Evolutionary conservation across 2,329 filamentous ascomycete genomes (phyloP), one percentile per base, ranked within the genome.

Genomic region (Diplodia seriata): DNA sequence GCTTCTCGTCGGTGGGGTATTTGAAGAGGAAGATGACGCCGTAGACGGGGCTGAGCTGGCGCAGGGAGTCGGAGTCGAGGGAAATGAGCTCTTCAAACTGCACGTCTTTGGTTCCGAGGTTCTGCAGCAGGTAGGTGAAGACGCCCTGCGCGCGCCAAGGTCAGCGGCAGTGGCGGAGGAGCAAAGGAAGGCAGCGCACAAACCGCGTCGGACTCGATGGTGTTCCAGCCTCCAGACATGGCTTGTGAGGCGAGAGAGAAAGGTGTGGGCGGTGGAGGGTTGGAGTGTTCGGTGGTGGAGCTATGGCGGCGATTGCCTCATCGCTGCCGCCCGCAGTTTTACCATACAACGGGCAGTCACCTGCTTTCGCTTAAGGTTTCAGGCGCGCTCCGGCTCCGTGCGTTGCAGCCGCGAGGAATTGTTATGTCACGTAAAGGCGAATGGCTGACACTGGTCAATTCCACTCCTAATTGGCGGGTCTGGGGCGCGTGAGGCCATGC

Each of bases 1-100:
- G 82, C 84, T 90, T 73, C 80, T 86, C 84, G 76, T 91, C 89
- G 70, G 89, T 93, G 62, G 88, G 92, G 81, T 92, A 99, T 83
- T 97, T 98, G 89, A 99, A 99, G 79, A 99, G 92, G 81, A 99
- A 99, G 76, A 99, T 97, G 73, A 99, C 93, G 75, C 95, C 95
- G 82, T 97, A 96, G 65, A 97, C 85, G 20, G 92, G 91, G 73
- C 90, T 89, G 70, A 38, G 86, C 71, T 89, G 83, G 53, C 87
- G 85, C 14, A 96, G 86, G 68, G 87, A 86, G 64, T 92, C 88
- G 7, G 92, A 84, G 73, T 98, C 94, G 71, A 99, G 89, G 1
- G 92, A 91, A 68, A 97, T 88, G 71, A 99, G 89, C 83, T 99
- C 95, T 83, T 98, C 95, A 78, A 97, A 98, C 80, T 99, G 95